Conservation (phyloP, 2,329 filamentous ascomycete genomes). For the Aspergillus terreus region DNA sequence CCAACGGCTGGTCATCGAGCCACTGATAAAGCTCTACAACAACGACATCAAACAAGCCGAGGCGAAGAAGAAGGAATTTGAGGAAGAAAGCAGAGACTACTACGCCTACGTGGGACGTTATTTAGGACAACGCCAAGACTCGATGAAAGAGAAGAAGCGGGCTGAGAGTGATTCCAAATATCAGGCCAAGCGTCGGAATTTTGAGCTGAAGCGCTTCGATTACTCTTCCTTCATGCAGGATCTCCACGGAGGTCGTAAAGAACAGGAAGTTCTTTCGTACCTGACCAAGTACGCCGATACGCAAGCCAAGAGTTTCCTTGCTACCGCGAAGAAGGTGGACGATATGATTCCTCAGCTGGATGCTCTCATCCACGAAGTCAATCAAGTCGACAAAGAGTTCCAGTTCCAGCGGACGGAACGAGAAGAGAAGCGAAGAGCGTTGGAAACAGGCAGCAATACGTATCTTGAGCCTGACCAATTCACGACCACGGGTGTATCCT, state of each 20-base stretch:
- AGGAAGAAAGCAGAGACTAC: constrained; percentile 98
- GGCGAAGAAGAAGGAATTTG: constrained; percentile 93
- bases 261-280: constrained; percentile 93
- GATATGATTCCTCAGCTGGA: constrained; percentile 83
- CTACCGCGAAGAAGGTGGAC: constrained; percentile 82
- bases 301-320: constrained; percentile 78
- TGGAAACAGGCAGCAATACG: constrained; percentile 80
- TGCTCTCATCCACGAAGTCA: constrained; percentile 82
- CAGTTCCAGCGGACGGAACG: constrained; percentile 92
- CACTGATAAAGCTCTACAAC: constrained; percentile 84
- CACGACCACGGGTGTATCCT: constrained; percentile 36
- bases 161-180: constrained; percentile 95
- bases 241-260: constrained; percentile 96
- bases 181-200: constrained; percentile 86
- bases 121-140: constrained; percentile 92
- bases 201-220: constrained; percentile 96
- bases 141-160: constrained; percentile 94
- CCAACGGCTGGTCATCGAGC: constrained; percentile 92
- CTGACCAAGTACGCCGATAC: constrained; percentile 90
- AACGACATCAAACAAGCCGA: constrained; percentile 98
- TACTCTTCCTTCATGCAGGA: constrained; percentile 99
- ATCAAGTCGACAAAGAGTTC: constrained; percentile 91
- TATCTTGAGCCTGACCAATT: constrained; percentile 67
- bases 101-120: constrained; percentile 94
- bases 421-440: constrained; percentile 83